Evolutionary conservation across 805 yeast species (phyloP).

Genomic region (Nakazawaea wickerhamii): DNA sequence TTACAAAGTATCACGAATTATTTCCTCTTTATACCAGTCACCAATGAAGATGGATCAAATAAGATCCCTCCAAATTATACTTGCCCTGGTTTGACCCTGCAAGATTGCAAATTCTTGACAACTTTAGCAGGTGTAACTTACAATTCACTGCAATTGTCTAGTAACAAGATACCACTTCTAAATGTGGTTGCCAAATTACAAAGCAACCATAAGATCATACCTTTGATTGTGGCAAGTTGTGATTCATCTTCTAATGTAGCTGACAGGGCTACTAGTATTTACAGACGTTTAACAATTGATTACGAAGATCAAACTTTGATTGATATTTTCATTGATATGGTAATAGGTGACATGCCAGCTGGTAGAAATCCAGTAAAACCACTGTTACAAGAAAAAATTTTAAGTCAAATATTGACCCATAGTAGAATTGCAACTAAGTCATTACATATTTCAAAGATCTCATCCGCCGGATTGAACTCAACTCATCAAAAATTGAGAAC

Average conservation of each 20-base stretch:
- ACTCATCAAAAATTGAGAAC: slow-evolving; percentile 47
- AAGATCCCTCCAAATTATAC: slow-evolving; percentile 37
- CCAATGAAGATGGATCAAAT: slow-evolving; percentile 29
- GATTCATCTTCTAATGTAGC: slow-evolving; percentile 54
- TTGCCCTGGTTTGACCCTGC: slow-evolving; percentile 59
- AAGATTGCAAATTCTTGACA: slow-evolving; percentile 59
- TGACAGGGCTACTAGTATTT: slow-evolving; percentile 45
- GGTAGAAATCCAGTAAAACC: slow-evolving; percentile 49
- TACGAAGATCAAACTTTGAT: slow-evolving; percentile 44
- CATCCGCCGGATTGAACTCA: slow-evolving; percentile 57
- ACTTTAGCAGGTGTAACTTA: slow-evolving; percentile 62
- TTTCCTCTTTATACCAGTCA: slow-evolving; percentile 48
- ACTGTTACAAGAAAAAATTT: slow-evolving; percentile 50
- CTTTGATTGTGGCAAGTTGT: slow-evolving; percentile 57
- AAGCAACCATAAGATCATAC: slow-evolving; percentile 34
- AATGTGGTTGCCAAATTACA: slow-evolving; percentile 38
- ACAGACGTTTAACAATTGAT: slow-evolving; percentile 47
- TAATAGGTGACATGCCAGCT: slow-evolving; percentile 38
- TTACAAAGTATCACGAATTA: slow-evolving; percentile 46
- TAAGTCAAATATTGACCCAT: slow-evolving; percentile 46
- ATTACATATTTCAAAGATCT: slow-evolving; percentile 38
- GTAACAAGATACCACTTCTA: slow-evolving; percentile 35
- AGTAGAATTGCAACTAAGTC: slow-evolving; percentile 47
- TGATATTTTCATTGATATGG: slow-evolving; percentile 39
- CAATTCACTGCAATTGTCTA: slow-evolving; percentile 40